Evolutionary conservation across 306 rosid species (phyloP).

Genomic region (Castanospermum australe): DNA sequence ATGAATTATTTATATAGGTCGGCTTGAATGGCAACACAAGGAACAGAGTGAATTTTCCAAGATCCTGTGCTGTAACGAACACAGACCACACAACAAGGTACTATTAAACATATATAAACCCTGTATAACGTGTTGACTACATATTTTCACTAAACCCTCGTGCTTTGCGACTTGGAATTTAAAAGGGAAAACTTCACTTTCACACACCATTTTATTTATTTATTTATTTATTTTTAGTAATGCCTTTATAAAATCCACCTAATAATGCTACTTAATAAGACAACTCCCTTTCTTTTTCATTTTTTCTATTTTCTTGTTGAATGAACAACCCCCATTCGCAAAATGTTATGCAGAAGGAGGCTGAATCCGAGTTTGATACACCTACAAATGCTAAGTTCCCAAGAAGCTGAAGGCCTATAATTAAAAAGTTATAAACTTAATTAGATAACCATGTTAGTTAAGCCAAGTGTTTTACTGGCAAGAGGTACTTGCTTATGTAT

Average conservation of each 20-base stretch:
- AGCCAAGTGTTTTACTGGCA: background rate
- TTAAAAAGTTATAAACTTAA: background rate
- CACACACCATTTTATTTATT: background rate
- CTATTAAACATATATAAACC: background rate
- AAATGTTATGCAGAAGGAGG: background rate
- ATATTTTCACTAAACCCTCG: background rate
- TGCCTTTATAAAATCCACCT: background rate
- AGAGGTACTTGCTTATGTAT: background rate
- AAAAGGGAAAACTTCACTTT: background rate
- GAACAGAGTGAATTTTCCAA: slow-evolving; percentile 2
- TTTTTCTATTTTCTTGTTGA: background rate
- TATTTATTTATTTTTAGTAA: background rate
- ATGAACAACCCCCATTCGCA: background rate
- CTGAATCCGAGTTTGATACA: background rate
- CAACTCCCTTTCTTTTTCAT: background rate
- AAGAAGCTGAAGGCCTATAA: background rate
- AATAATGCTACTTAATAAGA: background rate
- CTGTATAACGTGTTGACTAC: background rate
- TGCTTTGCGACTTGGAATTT: background rate
- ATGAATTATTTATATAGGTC: background rate
- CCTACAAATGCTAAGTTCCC: background rate
- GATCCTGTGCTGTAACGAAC: background rate
- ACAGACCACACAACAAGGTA: background rate
- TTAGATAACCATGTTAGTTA: background rate
- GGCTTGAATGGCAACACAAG: background rate